Evolutionary conservation across 1,284 basidiomycete species (phyloP), one percentile per base, ranked within the genome.

Genomic region (Tetrapyrgos nigripes): DNA sequence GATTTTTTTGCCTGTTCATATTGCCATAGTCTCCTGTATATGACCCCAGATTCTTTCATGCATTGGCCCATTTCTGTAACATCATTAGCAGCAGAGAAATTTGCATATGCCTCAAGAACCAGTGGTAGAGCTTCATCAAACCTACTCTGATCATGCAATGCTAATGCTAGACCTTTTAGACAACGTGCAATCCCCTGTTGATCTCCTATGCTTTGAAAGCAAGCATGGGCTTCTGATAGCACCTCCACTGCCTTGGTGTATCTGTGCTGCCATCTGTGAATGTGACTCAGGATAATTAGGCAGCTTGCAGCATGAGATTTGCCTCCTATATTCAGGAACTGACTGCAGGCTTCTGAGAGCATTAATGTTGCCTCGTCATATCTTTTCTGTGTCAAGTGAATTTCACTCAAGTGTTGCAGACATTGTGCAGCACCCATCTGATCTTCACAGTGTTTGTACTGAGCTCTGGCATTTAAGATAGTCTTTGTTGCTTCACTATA

Each of bases 221-320:
- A 19, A 17, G 17, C 43, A 19, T 45, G n/a, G 6, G 43, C 43
- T 5, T 45, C 43, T 17, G 17, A 17, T 19, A 45, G 17, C n/a
- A n/a, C n/a, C n/a, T n/a, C n/a, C n/a, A n/a, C n/a, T n/a, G n/a
- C n/a, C n/a, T n/a, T n/a, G n/a, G n/a, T n/a, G 21, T 28, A 29
- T 6, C 35, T 31, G 13, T 31, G n/a, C 45, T 59, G 53, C 53
- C 54, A 33, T 17, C 53, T 43, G 10, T 27, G 44, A 48, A 59
- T 49, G 28, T 59, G 46, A 10, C 51, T 52, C 46, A 59, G 50
- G 46, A 51, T 59, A n/a, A 51, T 27, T 17, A 51, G 48, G 29
- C 59, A 60, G 28, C 55, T 49, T n/a, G 59, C 54, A 33, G 37
- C 54, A 35, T 52, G 46, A 5, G 55, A 23, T 10, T 19, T 37